These are phyloP conservation scores for Solidago caesia DNA, from an alignment of 129 eudicot species.

Conservation along the genomic window DNA sequence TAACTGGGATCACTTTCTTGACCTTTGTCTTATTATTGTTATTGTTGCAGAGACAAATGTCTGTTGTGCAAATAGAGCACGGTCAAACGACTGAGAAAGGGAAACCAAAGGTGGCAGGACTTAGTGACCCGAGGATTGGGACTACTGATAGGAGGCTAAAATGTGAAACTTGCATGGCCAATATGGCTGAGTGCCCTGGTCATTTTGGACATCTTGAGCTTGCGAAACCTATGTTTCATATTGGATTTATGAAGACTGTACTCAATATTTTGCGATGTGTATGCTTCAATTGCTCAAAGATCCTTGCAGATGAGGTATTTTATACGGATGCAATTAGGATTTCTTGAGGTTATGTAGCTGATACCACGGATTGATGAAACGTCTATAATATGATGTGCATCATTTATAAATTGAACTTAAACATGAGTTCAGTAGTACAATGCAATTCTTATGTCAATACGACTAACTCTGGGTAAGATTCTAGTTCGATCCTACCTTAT, in stretches of 20 bases:
- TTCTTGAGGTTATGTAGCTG: slow-evolving; percentile 4
- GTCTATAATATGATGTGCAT: neutral
- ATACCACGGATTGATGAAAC: neutral
- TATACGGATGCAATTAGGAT: neutral
- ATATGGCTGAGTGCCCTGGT: slow-evolving; percentile 98
- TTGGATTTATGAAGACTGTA: slow-evolving; percentile 93
- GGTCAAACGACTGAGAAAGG: slow-evolving; percentile 91
- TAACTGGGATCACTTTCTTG: neutral
- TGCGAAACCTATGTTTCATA: slow-evolving; percentile 92
- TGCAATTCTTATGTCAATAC: slow-evolving; percentile 7
- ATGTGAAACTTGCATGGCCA: slow-evolving; percentile 95
- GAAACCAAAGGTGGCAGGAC: slow-evolving; percentile 81
- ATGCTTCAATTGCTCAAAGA: slow-evolving; percentile 95
- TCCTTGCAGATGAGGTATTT: slow-evolving; percentile 82
- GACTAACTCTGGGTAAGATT: neutral
- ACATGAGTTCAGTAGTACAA: neutral
- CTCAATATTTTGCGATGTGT: slow-evolving; percentile 90
- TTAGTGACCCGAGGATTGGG: slow-evolving; percentile 87
- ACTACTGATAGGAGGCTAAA: slow-evolving; percentile 86
- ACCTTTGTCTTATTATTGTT: neutral
- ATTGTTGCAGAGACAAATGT: slow-evolving; percentile 82
- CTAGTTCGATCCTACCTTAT: neutral
- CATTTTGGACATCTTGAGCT: slow-evolving; percentile 99
- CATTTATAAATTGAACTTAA: neutral
- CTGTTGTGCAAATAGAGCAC: slow-evolving; percentile 87